These are phyloP conservation scores for Coemansia guatemalensis DNA, from an alignment of 192 early-diverging fungal genomes.

Conservation along the genomic window DNA sequence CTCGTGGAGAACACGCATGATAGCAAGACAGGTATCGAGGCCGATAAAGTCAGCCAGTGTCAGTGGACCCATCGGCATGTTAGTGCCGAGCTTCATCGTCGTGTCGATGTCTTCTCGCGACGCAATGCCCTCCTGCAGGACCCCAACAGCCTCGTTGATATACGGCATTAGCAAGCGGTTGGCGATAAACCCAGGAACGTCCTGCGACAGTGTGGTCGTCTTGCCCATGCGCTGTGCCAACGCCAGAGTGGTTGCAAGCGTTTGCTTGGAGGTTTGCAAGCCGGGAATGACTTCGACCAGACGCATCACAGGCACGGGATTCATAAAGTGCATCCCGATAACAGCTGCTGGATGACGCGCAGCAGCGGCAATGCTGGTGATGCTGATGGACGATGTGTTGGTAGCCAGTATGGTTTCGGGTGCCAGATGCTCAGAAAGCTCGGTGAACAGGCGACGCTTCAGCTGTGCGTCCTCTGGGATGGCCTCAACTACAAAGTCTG, in stretches of 20 bases:
- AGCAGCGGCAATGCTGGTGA: conserved; percentile 96
- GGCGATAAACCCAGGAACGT: conserved; percentile 96
- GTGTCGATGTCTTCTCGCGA: conserved; percentile 94
- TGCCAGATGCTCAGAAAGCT: conserved; percentile 68
- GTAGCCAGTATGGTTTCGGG: conserved; percentile 82
- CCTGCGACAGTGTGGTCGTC: conserved; percentile 81
- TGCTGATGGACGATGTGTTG: conserved; percentile 96
- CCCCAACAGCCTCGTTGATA: conserved; percentile 94
- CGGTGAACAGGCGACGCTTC: conserved; percentile 79
- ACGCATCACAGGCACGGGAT: conserved; percentile 96
- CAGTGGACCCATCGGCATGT: conserved; percentile 97
- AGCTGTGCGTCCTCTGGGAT: conserved; percentile 82
- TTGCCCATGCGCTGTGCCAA: conserved; percentile 89
- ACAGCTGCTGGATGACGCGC: conserved; percentile 63
- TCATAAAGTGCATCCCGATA: conserved; percentile 99
- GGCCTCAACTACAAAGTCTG: conserved; percentile 94
- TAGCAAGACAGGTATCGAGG: conserved; percentile 95
- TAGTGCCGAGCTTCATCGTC: conserved; percentile 97
- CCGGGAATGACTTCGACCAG: conserved; percentile 97
- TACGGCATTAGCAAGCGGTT: conserved; percentile 98
- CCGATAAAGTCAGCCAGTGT: conserved; percentile 98
- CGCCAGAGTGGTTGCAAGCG: conserved; percentile 69
- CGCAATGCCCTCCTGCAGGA: conserved; percentile 84
- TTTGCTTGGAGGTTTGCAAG: conserved; percentile 72
- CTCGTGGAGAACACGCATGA: conserved; percentile 91